These are phyloP conservation scores for Trichosporon faecale DNA, from an alignment of 1,284 basidiomycete species.

Conservation along the genomic window DNA sequence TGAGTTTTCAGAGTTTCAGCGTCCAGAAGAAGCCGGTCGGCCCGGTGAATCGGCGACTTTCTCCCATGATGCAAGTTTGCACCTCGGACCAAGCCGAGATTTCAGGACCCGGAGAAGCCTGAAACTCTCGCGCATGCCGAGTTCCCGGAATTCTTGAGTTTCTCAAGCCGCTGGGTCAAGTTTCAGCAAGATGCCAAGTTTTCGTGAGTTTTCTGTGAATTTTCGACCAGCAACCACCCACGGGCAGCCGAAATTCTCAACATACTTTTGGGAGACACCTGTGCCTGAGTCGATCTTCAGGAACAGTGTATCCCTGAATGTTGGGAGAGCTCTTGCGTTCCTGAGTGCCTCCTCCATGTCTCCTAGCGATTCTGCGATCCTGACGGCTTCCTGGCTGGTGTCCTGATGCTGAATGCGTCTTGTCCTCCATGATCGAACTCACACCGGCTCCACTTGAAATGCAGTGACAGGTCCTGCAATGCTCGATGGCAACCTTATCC, in stretches of 20 bases:
- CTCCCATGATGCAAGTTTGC: neutral
- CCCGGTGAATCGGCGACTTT: neutral
- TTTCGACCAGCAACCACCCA: neutral
- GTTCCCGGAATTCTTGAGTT: neutral
- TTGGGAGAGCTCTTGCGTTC: neutral
- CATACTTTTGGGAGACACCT: neutral
- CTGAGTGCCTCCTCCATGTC: neutral
- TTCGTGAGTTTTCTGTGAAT: neutral
- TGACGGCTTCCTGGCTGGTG: neutral
- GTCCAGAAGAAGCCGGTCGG: neutral
- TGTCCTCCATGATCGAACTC: neutral
- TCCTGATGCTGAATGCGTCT: neutral
- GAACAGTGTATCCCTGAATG: neutral
- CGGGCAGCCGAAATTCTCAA: neutral
- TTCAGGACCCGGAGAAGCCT: neutral
- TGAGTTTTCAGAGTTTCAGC: neutral
- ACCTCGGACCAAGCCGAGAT: neutral
- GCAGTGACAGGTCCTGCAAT: neutral
- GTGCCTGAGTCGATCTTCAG: constrained; percentile 10
- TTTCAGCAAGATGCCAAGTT: neutral
- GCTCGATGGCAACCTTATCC: neutral
- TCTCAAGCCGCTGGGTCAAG: neutral
- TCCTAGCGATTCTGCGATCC: neutral
- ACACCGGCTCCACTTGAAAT: neutral
- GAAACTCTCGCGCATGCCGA: neutral